Conservation (phyloP, 2,329 filamentous ascomycete species). For the Thelonectria blattea region DNA sequence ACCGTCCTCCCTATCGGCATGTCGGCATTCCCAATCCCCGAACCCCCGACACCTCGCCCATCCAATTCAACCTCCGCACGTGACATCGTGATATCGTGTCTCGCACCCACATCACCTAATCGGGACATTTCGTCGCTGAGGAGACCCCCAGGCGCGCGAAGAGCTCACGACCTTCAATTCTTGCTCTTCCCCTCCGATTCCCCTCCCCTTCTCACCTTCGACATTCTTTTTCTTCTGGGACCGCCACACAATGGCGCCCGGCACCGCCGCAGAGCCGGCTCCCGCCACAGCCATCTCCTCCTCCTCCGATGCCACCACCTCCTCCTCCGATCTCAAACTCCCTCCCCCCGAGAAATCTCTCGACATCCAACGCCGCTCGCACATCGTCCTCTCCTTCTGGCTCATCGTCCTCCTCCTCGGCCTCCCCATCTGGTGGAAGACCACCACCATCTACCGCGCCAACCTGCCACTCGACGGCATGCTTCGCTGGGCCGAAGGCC, state of each 20-base stretch:
- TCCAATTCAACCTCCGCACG: slow-evolving; percentile 21
- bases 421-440: slow-evolving; percentile 94
- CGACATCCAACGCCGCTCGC: slow-evolving; percentile 71
- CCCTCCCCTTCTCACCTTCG: neutral
- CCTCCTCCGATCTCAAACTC: slow-evolving; percentile 34
- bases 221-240: slow-evolving; percentile 5
- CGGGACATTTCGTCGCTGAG: neutral
- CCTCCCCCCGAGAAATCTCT: slow-evolving; percentile 81
- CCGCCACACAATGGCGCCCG: slow-evolving; percentile 33
- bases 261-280: slow-evolving; percentile 28
- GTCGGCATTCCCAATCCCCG: slow-evolving; percentile 28
- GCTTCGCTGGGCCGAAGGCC: slow-evolving; percentile 90
- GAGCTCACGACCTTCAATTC: slow-evolving; percentile 9
- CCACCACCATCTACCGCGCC: slow-evolving; percentile 90
- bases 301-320: neutral
- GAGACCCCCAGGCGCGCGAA: slow-evolving; percentile 16
- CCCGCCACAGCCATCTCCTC: slow-evolving; percentile 12
- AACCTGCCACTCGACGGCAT: slow-evolving; percentile 83
- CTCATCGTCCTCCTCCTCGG: slow-evolving; percentile 81
- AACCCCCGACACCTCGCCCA: neutral
- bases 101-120: slow-evolving; percentile 19
- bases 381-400: slow-evolving; percentile 91
- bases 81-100: slow-evolving; percentile 40
- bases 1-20: slow-evolving; percentile 21
- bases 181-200: slow-evolving; percentile 7